phyloP scores from a whole-genome alignment of 1,284 basidiomycete species.

The Puccinia brachypodii region DNA sequence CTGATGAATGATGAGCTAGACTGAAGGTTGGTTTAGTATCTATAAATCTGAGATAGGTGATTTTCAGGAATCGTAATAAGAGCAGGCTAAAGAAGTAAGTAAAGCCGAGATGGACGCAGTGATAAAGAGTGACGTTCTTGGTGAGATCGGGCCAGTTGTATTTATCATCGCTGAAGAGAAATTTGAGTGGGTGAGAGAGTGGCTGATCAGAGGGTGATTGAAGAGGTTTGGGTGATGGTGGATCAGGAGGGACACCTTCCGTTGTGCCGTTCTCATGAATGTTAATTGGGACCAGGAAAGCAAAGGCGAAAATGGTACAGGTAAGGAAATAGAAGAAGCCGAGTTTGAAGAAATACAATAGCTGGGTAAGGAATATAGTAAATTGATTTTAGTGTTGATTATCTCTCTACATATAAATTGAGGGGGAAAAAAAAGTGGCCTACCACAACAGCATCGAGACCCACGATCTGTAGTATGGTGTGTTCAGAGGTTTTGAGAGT shows the following conservation, averaged over 20 bases:
- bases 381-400: neutral
- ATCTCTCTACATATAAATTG: neutral
- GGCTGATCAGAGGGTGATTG: constrained; percentile 43
- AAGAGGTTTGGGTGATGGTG: constrained; percentile 9
- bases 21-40: constrained; percentile 54
- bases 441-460: constrained; percentile 56
- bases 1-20: constrained; percentile 54
- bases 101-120: constrained; percentile 55
- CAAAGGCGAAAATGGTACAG: constrained; percentile 47
- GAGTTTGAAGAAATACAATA: constrained; percentile 48
- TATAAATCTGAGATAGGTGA: constrained; percentile 54
- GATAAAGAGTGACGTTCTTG: constrained; percentile 52
- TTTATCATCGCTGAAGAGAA: constrained; percentile 25
- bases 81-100: constrained; percentile 55
- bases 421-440: too few species aligned
- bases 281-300: constrained; percentile 57
- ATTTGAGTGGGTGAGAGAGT: constrained; percentile 50
- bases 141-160: constrained; percentile 16
- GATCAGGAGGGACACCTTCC: constrained; percentile 55
- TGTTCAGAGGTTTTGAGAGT: constrained; percentile 36
- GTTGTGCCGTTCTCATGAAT: constrained; percentile 55
- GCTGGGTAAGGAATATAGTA: constrained; percentile 41
- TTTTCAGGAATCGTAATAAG: constrained; percentile 54
- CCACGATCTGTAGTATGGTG: constrained; percentile 50
- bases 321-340: constrained; percentile 43